Base-by-base conservation (phyloP, 2,329 filamentous ascomycete genomes). In the Pyrenophora seminiperda region DNA sequence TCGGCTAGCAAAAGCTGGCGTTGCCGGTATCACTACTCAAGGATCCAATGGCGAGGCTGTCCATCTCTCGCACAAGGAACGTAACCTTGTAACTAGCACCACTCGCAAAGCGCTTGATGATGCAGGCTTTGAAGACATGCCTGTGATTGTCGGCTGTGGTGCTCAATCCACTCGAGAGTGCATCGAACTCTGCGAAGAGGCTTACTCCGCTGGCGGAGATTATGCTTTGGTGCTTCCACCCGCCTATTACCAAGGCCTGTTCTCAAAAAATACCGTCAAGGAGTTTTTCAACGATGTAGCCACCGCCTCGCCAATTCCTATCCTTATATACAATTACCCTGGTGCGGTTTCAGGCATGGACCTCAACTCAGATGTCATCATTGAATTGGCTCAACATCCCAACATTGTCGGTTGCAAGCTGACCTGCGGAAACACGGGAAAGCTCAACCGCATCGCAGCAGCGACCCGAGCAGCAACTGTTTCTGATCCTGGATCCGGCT, bases 1-100 rank as follows among this genome's bases (percentile, higher is more conserved):
- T 43, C 83, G 85, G 62, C 83, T 93, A n/a, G 89, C 88, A 38
- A 72, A 81, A 47, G 83, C 87, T 20, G 89, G 89, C 56, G 83
- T 92, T 33, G 82, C 86, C 13, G 88, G 89, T 15, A 79, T 93
- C 38, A 87, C 88, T 40, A 89, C 87, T 9, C 89, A 91, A 70
- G 89, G 89, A 38, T 90, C 87, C 67, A 93, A 93, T 67, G 89
- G 89, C 63, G 90, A 94, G 76, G 89, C 90, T 6, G 88, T 91
- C 10, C 89, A 91, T 66, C 80, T 93, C 27, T 85, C 85, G 34
- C 86, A 86, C 62, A 77, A 81, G 18, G 89, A 93, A 75, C 83
- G 89, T 51, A 81, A 82, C 39, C 75, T 83, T 42, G 83, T 93
- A 62, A 91, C 87, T 5, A 76, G 77, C 41, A 84, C 86, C 27